Percentiles rank a stretch among this genome's conserved stretches.
Conservation (phyloP, 2,329 filamentous ascomycete species). For the Pseudocercospora musae region DNA sequence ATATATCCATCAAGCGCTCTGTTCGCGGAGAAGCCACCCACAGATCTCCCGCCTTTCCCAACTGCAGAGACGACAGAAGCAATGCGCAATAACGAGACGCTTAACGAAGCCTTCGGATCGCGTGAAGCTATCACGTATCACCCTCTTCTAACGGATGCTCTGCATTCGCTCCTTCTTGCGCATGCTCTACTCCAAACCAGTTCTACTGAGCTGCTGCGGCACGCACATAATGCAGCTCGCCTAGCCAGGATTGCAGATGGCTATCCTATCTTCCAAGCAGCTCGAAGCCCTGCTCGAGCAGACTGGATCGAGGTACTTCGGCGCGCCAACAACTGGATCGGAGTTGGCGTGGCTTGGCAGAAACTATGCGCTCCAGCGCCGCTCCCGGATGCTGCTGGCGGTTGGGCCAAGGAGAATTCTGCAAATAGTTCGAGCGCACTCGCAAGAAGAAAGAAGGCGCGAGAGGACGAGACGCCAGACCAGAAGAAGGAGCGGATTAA, state of each 20-base stretch:
- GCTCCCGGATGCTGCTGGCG: slow-evolving; percentile 37
- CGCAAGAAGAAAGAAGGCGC: slow-evolving; percentile 19
- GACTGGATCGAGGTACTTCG: slow-evolving; percentile 79
- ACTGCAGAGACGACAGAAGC: slow-evolving; percentile 35
- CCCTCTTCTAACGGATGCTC: slow-evolving; percentile 71
- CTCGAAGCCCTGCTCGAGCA: slow-evolving; percentile 66
- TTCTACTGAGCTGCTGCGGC: slow-evolving; percentile 70
- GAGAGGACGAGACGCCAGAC: slow-evolving; percentile 46
- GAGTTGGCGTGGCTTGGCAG: slow-evolving; percentile 65
- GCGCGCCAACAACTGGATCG: slow-evolving; percentile 66
- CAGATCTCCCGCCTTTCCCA: slow-evolving; percentile 67
- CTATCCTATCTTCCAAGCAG: slow-evolving; percentile 74
- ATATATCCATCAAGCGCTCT: slow-evolving; percentile 60
- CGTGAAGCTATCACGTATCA: slow-evolving; percentile 74
- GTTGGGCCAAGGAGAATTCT: slow-evolving; percentile 31
- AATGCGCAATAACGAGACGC: slow-evolving; percentile 28
- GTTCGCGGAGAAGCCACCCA: slow-evolving; percentile 66
- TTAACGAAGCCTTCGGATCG: slow-evolving; percentile 39
- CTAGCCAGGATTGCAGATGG: slow-evolving; percentile 71
- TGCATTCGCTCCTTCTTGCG: slow-evolving; percentile 74
- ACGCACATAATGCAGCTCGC: slow-evolving; percentile 77
- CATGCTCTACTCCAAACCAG: slow-evolving; percentile 79
- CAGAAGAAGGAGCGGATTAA: slow-evolving; percentile 59
- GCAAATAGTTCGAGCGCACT: slow-evolving; percentile 17
- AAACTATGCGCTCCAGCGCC: slow-evolving; percentile 58